These are phyloP conservation scores for Candida coquimbonensis DNA, from an alignment of 805 yeast species.

Conservation along the genomic window DNA sequence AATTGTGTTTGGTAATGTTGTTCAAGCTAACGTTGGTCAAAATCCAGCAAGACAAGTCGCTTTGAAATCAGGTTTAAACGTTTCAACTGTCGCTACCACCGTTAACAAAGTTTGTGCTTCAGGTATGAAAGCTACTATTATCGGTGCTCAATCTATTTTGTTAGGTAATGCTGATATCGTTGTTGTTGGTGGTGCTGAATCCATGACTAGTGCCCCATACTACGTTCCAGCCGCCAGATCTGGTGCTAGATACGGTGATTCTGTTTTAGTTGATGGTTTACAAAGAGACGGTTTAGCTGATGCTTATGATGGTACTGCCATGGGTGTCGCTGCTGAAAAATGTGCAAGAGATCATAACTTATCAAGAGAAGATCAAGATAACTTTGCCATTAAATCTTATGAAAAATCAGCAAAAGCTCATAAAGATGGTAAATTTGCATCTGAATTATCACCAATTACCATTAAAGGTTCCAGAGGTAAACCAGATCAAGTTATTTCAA, in stretches of 20 bases:
- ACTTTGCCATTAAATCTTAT: slow-evolving; percentile 79
- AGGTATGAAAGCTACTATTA: slow-evolving; percentile 84
- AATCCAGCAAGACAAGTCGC: slow-evolving; percentile 99
- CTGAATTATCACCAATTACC: slow-evolving; percentile 82
- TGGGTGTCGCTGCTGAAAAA: slow-evolving; percentile 98
- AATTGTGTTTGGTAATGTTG: slow-evolving; percentile 85
- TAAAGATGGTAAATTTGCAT: slow-evolving; percentile 69
- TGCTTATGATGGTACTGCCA: slow-evolving; percentile 79
- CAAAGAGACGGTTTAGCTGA: slow-evolving; percentile 91
- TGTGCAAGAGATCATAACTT: slow-evolving; percentile 79
- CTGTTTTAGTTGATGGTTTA: slow-evolving; percentile 75
- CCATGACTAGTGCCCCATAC: slow-evolving; percentile 95
- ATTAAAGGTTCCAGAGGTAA: slow-evolving; percentile 88
- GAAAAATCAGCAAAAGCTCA: slow-evolving; percentile 80
- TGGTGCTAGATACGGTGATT: slow-evolving; percentile 88
- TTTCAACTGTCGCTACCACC: slow-evolving; percentile 77
- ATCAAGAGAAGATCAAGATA: slow-evolving; percentile 84
- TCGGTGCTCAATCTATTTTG: slow-evolving; percentile 84
- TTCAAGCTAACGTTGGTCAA: slow-evolving; percentile 92
- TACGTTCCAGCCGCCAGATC: slow-evolving; percentile 78
- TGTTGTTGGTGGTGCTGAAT: slow-evolving; percentile 96
- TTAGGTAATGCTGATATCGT: slow-evolving; percentile 89
- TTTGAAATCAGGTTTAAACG: slow-evolving; percentile 77
- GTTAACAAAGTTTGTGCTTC: slow-evolving; percentile 97
- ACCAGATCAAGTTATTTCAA: slow-evolving; percentile 63